Conservation (phyloP, 768 basidiomycete genomes). For the Fomitopsis serialis region DNA sequence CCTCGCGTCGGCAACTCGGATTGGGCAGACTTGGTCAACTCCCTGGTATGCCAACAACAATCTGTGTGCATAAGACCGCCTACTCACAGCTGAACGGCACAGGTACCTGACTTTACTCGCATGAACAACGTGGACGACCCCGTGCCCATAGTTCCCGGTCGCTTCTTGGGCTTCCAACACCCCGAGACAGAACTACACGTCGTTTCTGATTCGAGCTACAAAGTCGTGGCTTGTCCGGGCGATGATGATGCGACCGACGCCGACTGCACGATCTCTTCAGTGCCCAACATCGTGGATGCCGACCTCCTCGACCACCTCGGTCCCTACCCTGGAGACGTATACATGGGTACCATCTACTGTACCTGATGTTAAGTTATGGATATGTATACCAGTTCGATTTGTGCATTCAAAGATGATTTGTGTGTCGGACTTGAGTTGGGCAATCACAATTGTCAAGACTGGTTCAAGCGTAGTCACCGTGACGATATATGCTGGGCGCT, state of each 20-base stretch:
- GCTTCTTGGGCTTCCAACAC: constrained; percentile 44
- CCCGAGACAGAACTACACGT: constrained; percentile 53
- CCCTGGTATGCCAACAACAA: constrained; percentile 31
- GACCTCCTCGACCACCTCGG: constrained; percentile 54
- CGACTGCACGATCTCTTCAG: constrained; percentile 48
- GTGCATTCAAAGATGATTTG: no score
- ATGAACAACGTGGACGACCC: constrained; percentile 35
- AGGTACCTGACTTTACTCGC: constrained; percentile 22
- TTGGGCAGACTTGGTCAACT: constrained; percentile 34
- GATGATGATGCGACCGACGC: constrained; percentile 51
- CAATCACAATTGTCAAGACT: no score
- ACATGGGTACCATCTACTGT: constrained; percentile 44
- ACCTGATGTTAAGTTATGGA: constrained; percentile 7
- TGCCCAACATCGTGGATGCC: constrained; percentile 47
- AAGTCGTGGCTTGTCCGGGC: constrained; percentile 37
- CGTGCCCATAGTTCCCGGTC: constrained; percentile 53
- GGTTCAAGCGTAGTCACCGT: no score
- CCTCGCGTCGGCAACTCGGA: constrained; percentile 47
- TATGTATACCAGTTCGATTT: not conserved
- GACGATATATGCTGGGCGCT: no score
- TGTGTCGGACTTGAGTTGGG: no score
- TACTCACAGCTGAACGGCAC: constrained; percentile 8
- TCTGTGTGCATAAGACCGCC: constrained; percentile 33
- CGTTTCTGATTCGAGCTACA: constrained; percentile 23
- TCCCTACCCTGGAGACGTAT: constrained; percentile 39